Evolutionary conservation across 208 protist species (phyloP), one percentile per base, ranked within the genome.

Genomic region (Eutreptiella sp.): DNA sequence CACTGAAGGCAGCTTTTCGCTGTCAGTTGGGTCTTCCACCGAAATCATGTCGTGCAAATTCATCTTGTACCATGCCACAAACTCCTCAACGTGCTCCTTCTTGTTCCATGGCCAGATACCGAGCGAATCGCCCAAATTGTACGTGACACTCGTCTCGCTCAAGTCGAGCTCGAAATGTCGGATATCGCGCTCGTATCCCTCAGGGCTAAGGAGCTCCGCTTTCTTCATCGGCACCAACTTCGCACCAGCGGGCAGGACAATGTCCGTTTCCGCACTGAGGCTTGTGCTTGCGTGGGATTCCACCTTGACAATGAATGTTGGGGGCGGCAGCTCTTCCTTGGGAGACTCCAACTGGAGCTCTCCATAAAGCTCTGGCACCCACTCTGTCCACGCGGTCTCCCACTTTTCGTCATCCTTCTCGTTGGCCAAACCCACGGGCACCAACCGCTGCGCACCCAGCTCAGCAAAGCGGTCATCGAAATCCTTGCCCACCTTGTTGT

Each of bases 101-200:
- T 16, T 1, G 55, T 68, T 68, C 19, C 34, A 31, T 27, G 53
- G 53, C 26, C 28, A 48, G 32, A 68, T 61, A 1, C 45, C 63
- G 5, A 68, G 42, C 33, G 53, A 60, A 42, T 68, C 63, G 46
- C 63, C 63, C 16, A 4, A 4, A 24, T 54, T 48, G 53, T 68
- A 68, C 3, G 2, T 3, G 9, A 64, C 11, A 26, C 39, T 29
- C 5, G 63, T 65, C 29, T 34, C 63, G 34, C 19, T 35, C 41
- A 68, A 14, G 42, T 68, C 41, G 26, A 68, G 19, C 34, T 29
- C 53, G 16, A 48, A 53, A 45, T 64, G 53, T n/a, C 27, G 27
- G 63, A 68, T 63, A 28, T 63, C 23, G 23, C 63, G 52, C 23
- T 64, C 63, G 46, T 68, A 58, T 34, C 28, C 63, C n/a, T 16